Conservation (phyloP, 1,284 basidiomycete species). For the Marasmius tenuissimus region DNA sequence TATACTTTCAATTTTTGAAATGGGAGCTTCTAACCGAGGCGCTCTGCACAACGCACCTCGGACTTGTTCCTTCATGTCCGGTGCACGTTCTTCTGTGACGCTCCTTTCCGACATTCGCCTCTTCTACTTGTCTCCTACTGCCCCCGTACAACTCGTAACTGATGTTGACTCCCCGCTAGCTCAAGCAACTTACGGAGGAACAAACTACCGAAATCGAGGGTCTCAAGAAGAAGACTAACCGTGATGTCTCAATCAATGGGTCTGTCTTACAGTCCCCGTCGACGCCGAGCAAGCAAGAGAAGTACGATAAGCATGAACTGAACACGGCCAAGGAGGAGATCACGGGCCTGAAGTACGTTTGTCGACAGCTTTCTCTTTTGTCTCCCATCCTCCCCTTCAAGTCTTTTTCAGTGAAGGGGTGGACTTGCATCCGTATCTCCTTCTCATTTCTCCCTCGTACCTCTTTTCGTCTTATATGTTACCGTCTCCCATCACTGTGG, state of each 20-base stretch:
- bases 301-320: conserved; percentile 45
- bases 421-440: no score
- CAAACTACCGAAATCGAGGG: conserved; percentile 53
- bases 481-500: background rate
- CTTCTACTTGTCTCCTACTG: conserved; percentile 25
- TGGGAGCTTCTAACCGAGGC: no score
- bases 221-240: conserved; percentile 55
- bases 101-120: background rate
- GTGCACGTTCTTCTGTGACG: background rate
- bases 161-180: conserved; percentile 38
- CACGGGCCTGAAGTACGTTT: conserved; percentile 70
- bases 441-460: no score
- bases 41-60: no score
- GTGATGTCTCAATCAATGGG: conserved; percentile 51
- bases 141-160: conserved; percentile 34
- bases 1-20: background rate
- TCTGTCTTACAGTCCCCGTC: conserved; percentile 31
- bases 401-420: background rate
- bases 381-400: background rate
- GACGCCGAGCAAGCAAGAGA: conserved; percentile 23
- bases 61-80: background rate
- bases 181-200: conserved; percentile 35
- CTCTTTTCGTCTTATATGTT: no score
- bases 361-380: background rate
- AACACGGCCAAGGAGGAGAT: conserved; percentile 61